Conservation (phyloP, 2,329 filamentous ascomycete species). For the Ophiostoma sp. region DNA sequence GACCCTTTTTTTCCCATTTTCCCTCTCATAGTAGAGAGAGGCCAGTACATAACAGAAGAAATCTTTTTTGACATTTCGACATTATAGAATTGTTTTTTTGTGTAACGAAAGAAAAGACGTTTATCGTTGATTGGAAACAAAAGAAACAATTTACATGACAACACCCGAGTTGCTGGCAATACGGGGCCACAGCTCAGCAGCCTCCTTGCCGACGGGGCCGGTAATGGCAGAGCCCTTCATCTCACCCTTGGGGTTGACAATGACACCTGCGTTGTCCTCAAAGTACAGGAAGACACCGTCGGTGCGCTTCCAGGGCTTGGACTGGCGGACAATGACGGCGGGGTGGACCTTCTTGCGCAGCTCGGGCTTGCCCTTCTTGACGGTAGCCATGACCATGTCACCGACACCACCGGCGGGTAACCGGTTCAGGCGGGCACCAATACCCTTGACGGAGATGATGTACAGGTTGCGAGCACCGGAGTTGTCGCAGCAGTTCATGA, state of each 20-base stretch:
- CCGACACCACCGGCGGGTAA: conserved; percentile 95
- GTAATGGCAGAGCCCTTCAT: conserved; percentile 99
- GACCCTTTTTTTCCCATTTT: conserved; percentile 13
- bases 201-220: conserved; percentile 98
- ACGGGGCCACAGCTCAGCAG: conserved; percentile 99
- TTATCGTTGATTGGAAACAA: background rate
- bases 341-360: conserved; percentile 99
- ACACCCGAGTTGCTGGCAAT: conserved; percentile 99
- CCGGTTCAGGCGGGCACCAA: conserved; percentile 94
- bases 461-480: conserved; percentile 97
- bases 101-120: background rate
- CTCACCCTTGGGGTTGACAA: conserved; percentile 99
- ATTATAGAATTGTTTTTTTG: background rate
- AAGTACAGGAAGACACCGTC: conserved; percentile 99
- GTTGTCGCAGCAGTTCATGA: conserved; percentile 99
- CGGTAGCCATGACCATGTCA: conserved; percentile 99
- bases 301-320: conserved; percentile 98
- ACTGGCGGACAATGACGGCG: conserved; percentile 69
- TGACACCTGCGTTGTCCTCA: conserved; percentile 99
- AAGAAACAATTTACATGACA: conserved; percentile 77
- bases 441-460: conserved; percentile 99
- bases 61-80: conserved; percentile 4
- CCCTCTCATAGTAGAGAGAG: background rate
- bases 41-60: conserved; percentile 5
- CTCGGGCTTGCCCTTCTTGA: conserved; percentile 99